Percentiles rank a stretch among this genome's conserved stretches.
phyloP scores from a whole-genome alignment of 495 filamentous ascomycete genomes.

The Penicillium cinerascens region DNA sequence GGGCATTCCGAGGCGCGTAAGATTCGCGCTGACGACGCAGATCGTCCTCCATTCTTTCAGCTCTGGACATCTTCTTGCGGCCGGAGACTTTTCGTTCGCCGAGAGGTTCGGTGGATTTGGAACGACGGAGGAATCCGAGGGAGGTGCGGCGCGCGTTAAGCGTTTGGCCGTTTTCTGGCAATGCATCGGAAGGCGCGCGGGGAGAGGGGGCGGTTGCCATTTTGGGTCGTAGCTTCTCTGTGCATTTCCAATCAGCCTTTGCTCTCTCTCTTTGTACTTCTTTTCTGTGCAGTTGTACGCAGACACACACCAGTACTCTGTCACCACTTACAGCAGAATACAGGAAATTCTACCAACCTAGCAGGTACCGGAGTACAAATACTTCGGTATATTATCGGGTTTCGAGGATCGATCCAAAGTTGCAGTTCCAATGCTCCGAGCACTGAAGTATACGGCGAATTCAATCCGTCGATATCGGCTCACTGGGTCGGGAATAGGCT shows the following conservation, averaged over 20 bases:
- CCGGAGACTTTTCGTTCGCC: slow-evolving; percentile 47
- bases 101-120: slow-evolving; percentile 68
- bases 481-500: background rate
- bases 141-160: slow-evolving; percentile 38
- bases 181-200: slow-evolving; percentile 20
- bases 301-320: background rate
- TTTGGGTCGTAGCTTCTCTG: background rate
- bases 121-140: slow-evolving; percentile 69
- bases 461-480: slow-evolving; percentile 4
- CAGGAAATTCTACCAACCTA: background rate
- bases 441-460: background rate
- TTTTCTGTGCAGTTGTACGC: background rate
- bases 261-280: background rate
- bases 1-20: slow-evolving; percentile 65
- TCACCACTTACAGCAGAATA: background rate
- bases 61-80: slow-evolving; percentile 63
- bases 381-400: background rate
- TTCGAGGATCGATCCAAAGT: background rate
- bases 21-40: slow-evolving; percentile 63
- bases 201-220: slow-evolving; percentile 22
- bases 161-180: slow-evolving; percentile 27
- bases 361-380: background rate
- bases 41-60: slow-evolving; percentile 60
- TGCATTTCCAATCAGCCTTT: background rate
- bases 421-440: background rate